Percentiles rank a stretch among this genome's conserved stretches.
Evolutionary conservation across 108 stramenopile species (phyloP).

Genomic region (Pseudonitzschia multistriata): DNA sequence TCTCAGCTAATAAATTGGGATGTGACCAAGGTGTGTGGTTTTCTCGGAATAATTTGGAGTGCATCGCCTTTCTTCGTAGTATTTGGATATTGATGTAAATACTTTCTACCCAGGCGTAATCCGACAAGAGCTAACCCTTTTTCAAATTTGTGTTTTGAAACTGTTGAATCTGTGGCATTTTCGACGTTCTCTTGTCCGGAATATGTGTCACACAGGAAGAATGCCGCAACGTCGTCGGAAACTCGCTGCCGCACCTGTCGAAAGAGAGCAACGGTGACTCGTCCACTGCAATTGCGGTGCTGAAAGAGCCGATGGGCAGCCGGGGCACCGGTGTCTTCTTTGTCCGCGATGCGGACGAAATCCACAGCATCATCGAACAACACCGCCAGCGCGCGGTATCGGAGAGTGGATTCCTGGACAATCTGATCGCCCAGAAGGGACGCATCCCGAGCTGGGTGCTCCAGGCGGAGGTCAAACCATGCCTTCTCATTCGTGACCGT

Average conservation of each 20-base stretch:
- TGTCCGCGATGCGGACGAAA: constrained; percentile 45
- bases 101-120: too few relatives aligned
- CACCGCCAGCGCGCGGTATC: constrained; percentile 42
- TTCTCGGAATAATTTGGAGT: too few relatives aligned
- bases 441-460: constrained; percentile 63
- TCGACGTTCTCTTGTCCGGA: not conserved
- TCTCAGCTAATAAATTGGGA: constrained; percentile 49
- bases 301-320: constrained; percentile 62
- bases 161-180: not conserved
- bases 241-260: constrained; percentile 32
- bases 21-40: constrained; percentile 10
- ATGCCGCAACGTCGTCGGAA: constrained; percentile 48
- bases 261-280: constrained; percentile 7
- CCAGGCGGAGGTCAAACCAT: constrained; percentile 54
- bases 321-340: constrained; percentile 53
- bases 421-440: constrained; percentile 46
- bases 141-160: too few relatives aligned
- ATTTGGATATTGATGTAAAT: too few relatives aligned
- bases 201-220: constrained; percentile 27
- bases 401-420: constrained; percentile 38
- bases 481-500: constrained; percentile 40
- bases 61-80: not conserved
- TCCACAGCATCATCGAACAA: constrained; percentile 44
- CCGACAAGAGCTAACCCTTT: too few relatives aligned
- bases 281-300: constrained; percentile 30